These are phyloP conservation scores for Cotoneaster glaucophyllus DNA, from an alignment of 306 rosid genomes.

Conservation along the genomic window DNA sequence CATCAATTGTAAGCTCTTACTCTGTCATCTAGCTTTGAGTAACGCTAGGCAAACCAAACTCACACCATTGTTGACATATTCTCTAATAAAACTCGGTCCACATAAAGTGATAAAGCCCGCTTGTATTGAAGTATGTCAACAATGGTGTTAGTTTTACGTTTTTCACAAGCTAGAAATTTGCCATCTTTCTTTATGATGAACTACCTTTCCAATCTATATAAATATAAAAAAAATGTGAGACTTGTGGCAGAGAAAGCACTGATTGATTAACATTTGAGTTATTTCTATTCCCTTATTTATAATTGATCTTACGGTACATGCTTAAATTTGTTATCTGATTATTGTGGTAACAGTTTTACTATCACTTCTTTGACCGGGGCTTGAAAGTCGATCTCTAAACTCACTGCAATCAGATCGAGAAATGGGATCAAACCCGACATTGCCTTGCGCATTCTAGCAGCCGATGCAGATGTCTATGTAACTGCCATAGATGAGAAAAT, in stretches of 20 bases:
- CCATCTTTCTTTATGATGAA: neutral
- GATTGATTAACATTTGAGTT: neutral
- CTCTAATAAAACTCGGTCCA: no score
- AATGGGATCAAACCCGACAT: constrained; percentile 43
- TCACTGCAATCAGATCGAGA: constrained; percentile 35
- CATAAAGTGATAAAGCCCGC: no score
- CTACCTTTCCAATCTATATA: neutral
- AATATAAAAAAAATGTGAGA: neutral
- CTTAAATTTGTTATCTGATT: neutral
- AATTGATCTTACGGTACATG: neutral
- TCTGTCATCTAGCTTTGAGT: neutral
- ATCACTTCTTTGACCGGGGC: constrained; percentile 64
- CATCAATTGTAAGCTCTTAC: constrained; percentile 39
- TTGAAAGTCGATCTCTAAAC: constrained; percentile 42
- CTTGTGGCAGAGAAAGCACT: neutral
- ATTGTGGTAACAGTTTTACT: constrained; percentile 44
- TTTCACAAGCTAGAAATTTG: neutral
- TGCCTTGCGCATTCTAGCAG: constrained; percentile 38
- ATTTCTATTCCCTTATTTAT: neutral
- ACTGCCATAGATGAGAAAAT: constrained; percentile 49
- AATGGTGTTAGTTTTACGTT: neutral
- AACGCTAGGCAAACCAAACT: no score
- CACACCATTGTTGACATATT: no score
- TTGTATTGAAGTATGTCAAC: no score
- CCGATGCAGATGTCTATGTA: constrained; percentile 47